These are phyloP conservation scores for Mimosa pudica DNA, from an alignment of 306 rosid genomes.

Conservation along the genomic window DNA sequence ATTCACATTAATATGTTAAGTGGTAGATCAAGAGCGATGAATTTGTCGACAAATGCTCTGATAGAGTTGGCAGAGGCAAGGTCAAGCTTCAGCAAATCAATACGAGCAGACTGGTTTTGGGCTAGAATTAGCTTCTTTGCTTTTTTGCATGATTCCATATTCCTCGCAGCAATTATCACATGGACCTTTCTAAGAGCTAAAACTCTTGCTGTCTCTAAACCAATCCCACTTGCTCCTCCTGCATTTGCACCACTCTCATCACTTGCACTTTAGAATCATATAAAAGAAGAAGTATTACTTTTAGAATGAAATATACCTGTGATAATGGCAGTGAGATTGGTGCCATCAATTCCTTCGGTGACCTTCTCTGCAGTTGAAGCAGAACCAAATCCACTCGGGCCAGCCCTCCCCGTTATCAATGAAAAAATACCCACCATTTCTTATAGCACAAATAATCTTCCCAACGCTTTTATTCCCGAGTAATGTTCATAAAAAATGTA, in stretches of 20 bases:
- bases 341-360: constrained; percentile 72
- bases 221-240: constrained; percentile 99
- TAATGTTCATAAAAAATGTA: neutral
- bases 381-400: constrained; percentile 87
- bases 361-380: constrained; percentile 88
- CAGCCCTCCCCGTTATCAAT: constrained; percentile 63
- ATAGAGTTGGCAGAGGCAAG: constrained; percentile 70
- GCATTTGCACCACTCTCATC: too few relatives aligned
- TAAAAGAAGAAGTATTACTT: constrained; percentile 30
- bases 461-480: constrained; percentile 22
- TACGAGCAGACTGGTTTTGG: constrained; percentile 48
- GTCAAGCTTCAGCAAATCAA: constrained; percentile 71
- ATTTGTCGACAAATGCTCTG: constrained; percentile 58
- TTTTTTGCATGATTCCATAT: constrained; percentile 66
- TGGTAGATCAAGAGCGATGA: constrained; percentile 72
- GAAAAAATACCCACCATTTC: constrained; percentile 57
- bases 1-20: constrained; percentile 79
- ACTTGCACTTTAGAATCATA: too few relatives aligned
- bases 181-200: constrained; percentile 69
- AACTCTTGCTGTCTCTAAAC: constrained; percentile 78
- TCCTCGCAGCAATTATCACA: constrained; percentile 78
- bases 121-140: constrained; percentile 59
- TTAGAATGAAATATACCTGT: constrained; percentile 58
- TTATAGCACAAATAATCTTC: neutral
- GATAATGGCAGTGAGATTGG: constrained; percentile 68